phyloP scores from a whole-genome alignment of 371 early-diverging fungal genomes.

The Rhizomucor miehei region DNA sequence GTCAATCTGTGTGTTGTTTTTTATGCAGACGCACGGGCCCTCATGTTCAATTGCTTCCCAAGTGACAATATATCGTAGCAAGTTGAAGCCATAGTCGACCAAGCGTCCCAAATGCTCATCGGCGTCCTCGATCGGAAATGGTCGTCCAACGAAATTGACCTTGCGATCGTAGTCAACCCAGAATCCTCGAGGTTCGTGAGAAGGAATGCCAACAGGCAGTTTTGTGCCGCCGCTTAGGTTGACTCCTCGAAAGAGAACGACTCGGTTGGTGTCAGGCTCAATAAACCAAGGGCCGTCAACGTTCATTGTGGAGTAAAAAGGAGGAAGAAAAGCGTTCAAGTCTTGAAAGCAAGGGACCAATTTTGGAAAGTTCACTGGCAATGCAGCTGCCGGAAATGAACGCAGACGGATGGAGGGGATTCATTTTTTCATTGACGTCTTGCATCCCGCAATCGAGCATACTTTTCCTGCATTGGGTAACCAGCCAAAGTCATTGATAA shows the following conservation, averaged over 20 bases:
- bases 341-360: too few relatives aligned
- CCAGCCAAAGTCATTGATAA: too few relatives aligned
- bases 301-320: constrained; percentile 22
- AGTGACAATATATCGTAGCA: constrained; percentile 72
- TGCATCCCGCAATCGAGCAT: too few relatives aligned
- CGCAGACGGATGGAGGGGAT: neutral
- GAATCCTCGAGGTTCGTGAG: constrained; percentile 49
- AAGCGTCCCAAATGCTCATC: constrained; percentile 77
- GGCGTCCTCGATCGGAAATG: constrained; percentile 82
- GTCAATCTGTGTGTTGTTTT: neutral
- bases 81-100: constrained; percentile 75
- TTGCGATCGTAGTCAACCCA: constrained; percentile 55
- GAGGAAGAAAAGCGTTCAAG: neutral
- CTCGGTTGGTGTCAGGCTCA: constrained; percentile 51
- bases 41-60: constrained; percentile 88
- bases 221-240: constrained; percentile 68
- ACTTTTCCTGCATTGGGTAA: too few relatives aligned
- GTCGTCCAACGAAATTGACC: constrained; percentile 67
- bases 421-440: too few relatives aligned
- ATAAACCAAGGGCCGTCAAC: constrained; percentile 63
- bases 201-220: constrained; percentile 47
- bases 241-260: constrained; percentile 61
- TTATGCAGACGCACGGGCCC: constrained; percentile 61
- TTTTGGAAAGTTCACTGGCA: too few relatives aligned
- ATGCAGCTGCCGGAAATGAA: neutral